phyloP scores from a whole-genome alignment of 1,284 basidiomycete species.

The Paramarasmius palmivorus region DNA sequence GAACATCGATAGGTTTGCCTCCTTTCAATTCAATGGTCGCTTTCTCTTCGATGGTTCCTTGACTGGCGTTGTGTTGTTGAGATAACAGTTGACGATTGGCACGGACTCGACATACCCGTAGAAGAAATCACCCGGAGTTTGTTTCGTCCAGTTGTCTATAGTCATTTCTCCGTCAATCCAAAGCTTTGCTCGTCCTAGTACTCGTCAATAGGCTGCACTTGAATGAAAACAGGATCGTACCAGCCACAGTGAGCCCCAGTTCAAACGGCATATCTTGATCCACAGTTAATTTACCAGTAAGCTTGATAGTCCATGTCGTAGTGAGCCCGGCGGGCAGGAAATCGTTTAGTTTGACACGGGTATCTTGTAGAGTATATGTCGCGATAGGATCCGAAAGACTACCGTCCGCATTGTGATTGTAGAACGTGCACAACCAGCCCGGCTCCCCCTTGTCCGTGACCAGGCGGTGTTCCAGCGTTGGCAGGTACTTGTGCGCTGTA shows the following conservation, averaged over 20 bases:
- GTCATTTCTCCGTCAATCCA: slow-evolving; percentile 62
- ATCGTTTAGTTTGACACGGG: slow-evolving; percentile 66
- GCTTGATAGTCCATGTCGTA: slow-evolving; percentile 50
- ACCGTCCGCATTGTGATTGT: slow-evolving; percentile 50
- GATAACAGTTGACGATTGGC: not conserved
- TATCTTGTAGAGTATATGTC: slow-evolving; percentile 52
- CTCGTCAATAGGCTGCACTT: slow-evolving; percentile 5
- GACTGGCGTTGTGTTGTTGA: slow-evolving; percentile 29
- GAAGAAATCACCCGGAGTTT: slow-evolving; percentile 68
- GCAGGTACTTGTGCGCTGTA: slow-evolving; percentile 61
- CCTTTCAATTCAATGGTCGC: slow-evolving; percentile 45
- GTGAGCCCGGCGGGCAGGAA: slow-evolving; percentile 56
- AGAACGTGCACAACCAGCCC: slow-evolving; percentile 67
- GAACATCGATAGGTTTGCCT: slow-evolving; percentile 46
- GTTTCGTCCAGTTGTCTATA: slow-evolving; percentile 72
- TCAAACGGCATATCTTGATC: slow-evolving; percentile 46
- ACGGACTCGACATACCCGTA: slow-evolving; percentile 47
- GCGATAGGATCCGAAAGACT: slow-evolving; percentile 38
- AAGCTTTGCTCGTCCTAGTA: slow-evolving; percentile 53
- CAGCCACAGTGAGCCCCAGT: slow-evolving; percentile 58
- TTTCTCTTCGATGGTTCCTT: slow-evolving; percentile 66
- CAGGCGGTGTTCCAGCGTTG: slow-evolving; percentile 57
- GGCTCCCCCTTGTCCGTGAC: slow-evolving; percentile 48
- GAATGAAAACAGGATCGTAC: slow-evolving; percentile 22
- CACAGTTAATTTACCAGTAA: slow-evolving; percentile 44